Conservation (phyloP, 108 stramenopile species). For the Cylindrotheca fusiformis region DNA sequence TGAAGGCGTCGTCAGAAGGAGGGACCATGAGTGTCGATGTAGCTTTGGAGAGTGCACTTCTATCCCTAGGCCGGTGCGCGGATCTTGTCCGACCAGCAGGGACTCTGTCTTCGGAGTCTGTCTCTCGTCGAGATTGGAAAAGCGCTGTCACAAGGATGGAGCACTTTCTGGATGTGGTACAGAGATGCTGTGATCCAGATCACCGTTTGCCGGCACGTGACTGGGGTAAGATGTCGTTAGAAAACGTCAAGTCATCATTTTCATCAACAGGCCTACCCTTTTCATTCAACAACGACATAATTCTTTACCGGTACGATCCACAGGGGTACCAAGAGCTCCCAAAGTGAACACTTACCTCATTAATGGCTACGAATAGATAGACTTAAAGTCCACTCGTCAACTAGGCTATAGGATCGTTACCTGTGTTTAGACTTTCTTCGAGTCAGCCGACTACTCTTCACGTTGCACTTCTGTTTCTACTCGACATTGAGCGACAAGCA, state of each 20-base stretch:
- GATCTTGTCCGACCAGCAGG: slow-evolving; percentile 82
- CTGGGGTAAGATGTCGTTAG: slow-evolving; percentile 57
- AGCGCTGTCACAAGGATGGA: slow-evolving; percentile 56
- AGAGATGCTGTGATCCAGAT: slow-evolving; percentile 71
- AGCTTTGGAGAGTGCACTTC: slow-evolving; percentile 65
- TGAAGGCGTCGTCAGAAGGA: slow-evolving; percentile 21
- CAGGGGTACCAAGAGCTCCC: neutral
- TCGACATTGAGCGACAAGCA: no score
- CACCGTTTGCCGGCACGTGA: slow-evolving; percentile 50
- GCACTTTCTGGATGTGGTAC: slow-evolving; percentile 58
- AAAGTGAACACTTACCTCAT: no score
- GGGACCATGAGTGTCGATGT: slow-evolving; percentile 56
- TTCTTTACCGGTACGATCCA: neutral
- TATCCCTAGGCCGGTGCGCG: slow-evolving; percentile 67
- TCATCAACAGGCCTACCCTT: neutral
- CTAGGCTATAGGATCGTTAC: no score
- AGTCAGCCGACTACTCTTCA: no score
- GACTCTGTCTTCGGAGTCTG: slow-evolving; percentile 44
- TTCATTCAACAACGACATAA: neutral
- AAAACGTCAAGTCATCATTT: neutral
- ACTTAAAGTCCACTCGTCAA: no score
- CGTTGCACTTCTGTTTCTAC: no score
- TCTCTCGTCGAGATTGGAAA: slow-evolving; percentile 57
- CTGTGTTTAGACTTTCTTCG: no score
- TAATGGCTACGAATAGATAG: no score